phyloP scores from a whole-genome alignment of 768 basidiomycete species.

The Dacryopinax primogenitus region DNA sequence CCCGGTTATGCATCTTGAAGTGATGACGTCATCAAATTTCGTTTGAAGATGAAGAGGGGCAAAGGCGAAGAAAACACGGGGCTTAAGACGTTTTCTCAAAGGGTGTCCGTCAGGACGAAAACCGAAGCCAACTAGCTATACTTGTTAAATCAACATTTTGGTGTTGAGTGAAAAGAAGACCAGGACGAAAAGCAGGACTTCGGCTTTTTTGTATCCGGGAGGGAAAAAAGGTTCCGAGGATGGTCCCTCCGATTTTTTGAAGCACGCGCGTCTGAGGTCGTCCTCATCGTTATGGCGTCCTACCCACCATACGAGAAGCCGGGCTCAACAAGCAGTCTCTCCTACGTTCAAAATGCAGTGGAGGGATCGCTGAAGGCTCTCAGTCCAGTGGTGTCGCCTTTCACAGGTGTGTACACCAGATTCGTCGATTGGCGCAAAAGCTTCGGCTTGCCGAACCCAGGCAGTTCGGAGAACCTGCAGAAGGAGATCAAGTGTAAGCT shows the following conservation, averaged over 20 bases:
- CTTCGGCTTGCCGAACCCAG: slow-evolving; percentile 79
- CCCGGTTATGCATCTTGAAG: too few species aligned
- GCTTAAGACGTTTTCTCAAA: too few species aligned
- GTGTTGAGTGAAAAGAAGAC: neutral
- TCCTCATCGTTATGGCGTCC: slow-evolving; percentile 30
- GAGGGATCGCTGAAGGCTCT: neutral
- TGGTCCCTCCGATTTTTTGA: slow-evolving; percentile 3
- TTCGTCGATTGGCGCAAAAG: slow-evolving; percentile 71
- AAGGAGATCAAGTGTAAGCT: slow-evolving; percentile 80
- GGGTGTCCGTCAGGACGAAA: too few species aligned
- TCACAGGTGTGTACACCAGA: slow-evolving; percentile 53
- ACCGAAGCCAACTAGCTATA: too few species aligned
- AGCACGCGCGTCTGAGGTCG: neutral
- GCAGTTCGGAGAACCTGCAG: slow-evolving; percentile 79
- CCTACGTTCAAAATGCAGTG: neutral
- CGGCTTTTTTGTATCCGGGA: slow-evolving; percentile 1
- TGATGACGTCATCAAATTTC: too few species aligned
- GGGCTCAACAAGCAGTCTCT: slow-evolving; percentile 26
- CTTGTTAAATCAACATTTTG: neutral
- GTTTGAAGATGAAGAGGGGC: too few species aligned
- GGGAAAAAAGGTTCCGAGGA: neutral
- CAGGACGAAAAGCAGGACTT: neutral
- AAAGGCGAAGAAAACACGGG: too few species aligned
- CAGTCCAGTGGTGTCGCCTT: slow-evolving; percentile 33
- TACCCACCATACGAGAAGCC: slow-evolving; percentile 34